Conservation (phyloP, 208 protist genomes). For the Leishmania guyanensis region DNA sequence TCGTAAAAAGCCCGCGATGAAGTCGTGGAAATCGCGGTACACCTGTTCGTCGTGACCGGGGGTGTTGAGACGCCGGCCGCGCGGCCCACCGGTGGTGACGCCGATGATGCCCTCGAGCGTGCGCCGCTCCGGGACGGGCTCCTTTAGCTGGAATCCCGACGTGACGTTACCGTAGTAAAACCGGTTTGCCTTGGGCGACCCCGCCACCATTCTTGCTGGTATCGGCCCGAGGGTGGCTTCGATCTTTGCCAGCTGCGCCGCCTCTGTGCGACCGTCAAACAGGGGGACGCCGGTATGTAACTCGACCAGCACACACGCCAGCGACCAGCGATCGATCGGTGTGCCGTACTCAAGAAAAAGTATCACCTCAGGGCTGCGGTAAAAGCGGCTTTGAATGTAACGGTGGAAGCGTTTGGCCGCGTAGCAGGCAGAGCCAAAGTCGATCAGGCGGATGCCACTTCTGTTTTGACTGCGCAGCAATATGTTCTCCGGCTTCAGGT, state of each 20-base stretch:
- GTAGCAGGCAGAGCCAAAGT: constrained; percentile 98
- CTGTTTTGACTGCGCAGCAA: constrained; percentile 87
- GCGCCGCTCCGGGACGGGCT: constrained; percentile 37
- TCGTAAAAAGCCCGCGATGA: constrained; percentile 51
- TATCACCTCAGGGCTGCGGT: constrained; percentile 98
- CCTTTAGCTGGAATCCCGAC: constrained; percentile 36
- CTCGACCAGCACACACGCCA: constrained; percentile 99
- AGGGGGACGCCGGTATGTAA: constrained; percentile 97
- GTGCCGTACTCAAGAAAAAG: constrained; percentile 93
- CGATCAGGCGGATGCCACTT: constrained; percentile 95
- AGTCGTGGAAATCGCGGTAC: constrained; percentile 68
- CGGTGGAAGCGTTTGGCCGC: constrained; percentile 93
- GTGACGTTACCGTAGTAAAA: constrained; percentile 53
- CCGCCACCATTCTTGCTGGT: constrained; percentile 62
- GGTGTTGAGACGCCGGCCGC: constrained; percentile 36
- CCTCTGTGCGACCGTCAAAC: constrained; percentile 95
- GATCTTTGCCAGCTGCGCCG: constrained; percentile 95
- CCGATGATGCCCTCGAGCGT: constrained; percentile 51
- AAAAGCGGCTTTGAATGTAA: constrained; percentile 98
- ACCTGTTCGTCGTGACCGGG: constrained; percentile 49
- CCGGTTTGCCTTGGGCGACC: constrained; percentile 51
- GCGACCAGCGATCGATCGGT: constrained; percentile 98
- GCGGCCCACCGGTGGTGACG: constrained; percentile 52
- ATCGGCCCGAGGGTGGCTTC: constrained; percentile 78
- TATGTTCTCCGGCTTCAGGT: constrained; percentile 98